Evolutionary conservation across 495 filamentous ascomycete genomes (phyloP).

Genomic region (Aspergillus sparsus): DNA sequence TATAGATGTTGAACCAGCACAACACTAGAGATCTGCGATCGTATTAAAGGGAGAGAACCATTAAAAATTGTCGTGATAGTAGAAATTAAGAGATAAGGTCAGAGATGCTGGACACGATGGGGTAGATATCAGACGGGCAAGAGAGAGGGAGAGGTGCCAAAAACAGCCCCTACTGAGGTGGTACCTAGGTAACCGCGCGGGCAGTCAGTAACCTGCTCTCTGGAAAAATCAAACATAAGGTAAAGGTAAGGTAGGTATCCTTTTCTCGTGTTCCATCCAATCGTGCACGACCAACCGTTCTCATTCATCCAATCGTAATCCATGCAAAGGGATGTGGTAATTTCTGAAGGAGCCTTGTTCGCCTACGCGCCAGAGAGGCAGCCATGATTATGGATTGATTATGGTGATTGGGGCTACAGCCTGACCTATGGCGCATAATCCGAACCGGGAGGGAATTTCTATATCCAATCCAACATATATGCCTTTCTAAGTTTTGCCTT

Average conservation of each 20-base stretch:
- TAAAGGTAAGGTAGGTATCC: too few species aligned
- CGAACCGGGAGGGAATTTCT: background rate
- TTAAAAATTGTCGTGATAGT: background rate
- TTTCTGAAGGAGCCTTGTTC: conserved; percentile 14
- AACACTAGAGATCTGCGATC: background rate
- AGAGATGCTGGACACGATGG: background rate
- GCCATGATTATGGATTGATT: background rate
- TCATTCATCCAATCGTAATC: conserved; percentile 14
- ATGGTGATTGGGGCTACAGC: background rate
- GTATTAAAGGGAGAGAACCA: background rate
- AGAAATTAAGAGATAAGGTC: too few species aligned
- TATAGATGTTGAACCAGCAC: background rate
- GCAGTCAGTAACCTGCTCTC: background rate
- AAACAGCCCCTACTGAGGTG: background rate
- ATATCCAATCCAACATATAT: conserved; percentile 5
- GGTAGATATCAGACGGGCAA: background rate
- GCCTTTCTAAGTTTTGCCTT: background rate
- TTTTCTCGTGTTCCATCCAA: background rate
- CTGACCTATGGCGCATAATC: background rate
- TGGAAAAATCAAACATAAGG: background rate
- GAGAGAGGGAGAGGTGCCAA: background rate
- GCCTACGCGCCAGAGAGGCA: conserved; percentile 16
- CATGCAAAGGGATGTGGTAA: conserved; percentile 9
- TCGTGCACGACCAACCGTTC: background rate
- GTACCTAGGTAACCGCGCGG: background rate